Conservation (phyloP, 176 grass and related monocot species). For the Luzula sylvatica region DNA sequence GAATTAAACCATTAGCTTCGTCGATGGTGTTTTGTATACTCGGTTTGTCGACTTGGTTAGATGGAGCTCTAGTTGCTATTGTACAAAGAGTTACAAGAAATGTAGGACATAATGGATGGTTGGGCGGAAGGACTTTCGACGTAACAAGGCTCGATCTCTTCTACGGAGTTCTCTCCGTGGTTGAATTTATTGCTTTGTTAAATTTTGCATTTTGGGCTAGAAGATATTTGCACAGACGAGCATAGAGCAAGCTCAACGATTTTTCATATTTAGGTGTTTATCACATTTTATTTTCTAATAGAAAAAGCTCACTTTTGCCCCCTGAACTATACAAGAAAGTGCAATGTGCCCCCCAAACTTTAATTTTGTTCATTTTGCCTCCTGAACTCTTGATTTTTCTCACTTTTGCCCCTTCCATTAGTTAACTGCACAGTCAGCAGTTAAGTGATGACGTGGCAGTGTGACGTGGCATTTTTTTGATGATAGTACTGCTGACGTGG, state of each 20-base stretch:
- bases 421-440: too few relatives aligned
- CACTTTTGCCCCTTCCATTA: too few relatives aligned
- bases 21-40: constrained; percentile 52
- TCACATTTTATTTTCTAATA: too few relatives aligned
- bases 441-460: too few relatives aligned
- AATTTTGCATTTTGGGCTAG: constrained; percentile 68
- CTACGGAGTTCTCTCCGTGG: constrained; percentile 38
- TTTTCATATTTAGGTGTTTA: neutral
- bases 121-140: constrained; percentile 49
- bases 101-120: constrained; percentile 36
- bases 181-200: constrained; percentile 40
- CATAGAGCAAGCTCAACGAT: constrained; percentile 6
- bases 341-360: too few relatives aligned
- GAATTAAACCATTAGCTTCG: constrained; percentile 50
- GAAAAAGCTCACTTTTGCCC: too few relatives aligned
- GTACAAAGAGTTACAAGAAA: constrained; percentile 35
- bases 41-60: constrained; percentile 35
- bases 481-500: too few relatives aligned
- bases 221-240: constrained; percentile 25
- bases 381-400: too few relatives aligned
- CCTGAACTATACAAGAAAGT: too few relatives aligned
- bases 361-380: too few relatives aligned
- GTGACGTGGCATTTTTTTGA: too few relatives aligned
- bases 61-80: constrained; percentile 24
- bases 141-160: constrained; percentile 51